Base-by-base conservation (phyloP, 179 eudicot genomes). In the Silene coronaria region DNA sequence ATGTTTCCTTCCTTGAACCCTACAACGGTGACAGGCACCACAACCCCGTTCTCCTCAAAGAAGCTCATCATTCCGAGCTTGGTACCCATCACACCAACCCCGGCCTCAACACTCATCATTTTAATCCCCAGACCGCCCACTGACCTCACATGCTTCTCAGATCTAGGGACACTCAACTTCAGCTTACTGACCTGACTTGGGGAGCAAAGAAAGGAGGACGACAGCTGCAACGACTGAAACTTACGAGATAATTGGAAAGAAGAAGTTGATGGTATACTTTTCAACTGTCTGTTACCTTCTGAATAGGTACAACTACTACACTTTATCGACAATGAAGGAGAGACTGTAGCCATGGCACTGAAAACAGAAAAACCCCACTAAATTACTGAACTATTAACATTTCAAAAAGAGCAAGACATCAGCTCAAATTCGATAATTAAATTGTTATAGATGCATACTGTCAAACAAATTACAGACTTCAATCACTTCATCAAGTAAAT, bases 1-100 rank as follows among this genome's bases (percentile, higher is more conserved):
- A 95, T 90, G 72, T 95, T 95, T 2, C 99, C 99, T 82, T 95
- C 99, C 26, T 86, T 87, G 71, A 95, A 95, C 19, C 99, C 97
- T 13, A 95, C 84, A 19, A 95, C 91, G 1, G 99, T 95, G 7
- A 95, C 99, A 2, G 99, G 97, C 23, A 91, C 83, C 1, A 95
- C 99, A 9, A 61, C 76, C 5, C 99, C 98, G 30, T 82, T 76
- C 45, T 87, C 80, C 78, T 90, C 87, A 74, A 95, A 95, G 74
- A 64, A 90, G 36, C 83, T 84, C 99, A 95, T 95, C 99, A 95
- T 95, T 1, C 99, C 97, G 0, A 95, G 69, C 75, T 95, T 95
- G 64, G 99, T 95, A 5, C 86, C 96, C 99, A 95, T 88, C 4
- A 95, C 83, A 16, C 99, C 97, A 9, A 95, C 70, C 1, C 99